Evolutionary conservation across 495 filamentous ascomycete genomes (phyloP).

Genomic region (Bacidia rubella): DNA sequence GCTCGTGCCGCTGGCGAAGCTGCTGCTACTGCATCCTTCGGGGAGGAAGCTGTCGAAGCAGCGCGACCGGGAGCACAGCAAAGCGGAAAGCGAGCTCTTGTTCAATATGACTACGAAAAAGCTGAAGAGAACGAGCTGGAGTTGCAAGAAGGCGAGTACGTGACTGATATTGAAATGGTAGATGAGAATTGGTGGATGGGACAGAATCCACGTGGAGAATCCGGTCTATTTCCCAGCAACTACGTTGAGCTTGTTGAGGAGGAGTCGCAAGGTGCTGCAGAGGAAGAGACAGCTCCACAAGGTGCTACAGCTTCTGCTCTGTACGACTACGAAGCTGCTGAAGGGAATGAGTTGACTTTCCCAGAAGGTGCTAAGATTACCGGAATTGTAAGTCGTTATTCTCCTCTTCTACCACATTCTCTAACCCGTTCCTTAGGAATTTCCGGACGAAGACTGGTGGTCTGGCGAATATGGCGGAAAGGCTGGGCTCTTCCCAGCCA

Average conservation of each 20-base stretch:
- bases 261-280: slow-evolving; percentile 22
- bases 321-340: slow-evolving; percentile 94
- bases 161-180: slow-evolving; percentile 96
- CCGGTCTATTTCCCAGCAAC: slow-evolving; percentile 87
- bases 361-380: slow-evolving; percentile 72
- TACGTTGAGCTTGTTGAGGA: slow-evolving; percentile 77
- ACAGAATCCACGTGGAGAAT: slow-evolving; percentile 64
- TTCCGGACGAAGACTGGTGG: slow-evolving; percentile 99
- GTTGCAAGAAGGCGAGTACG: slow-evolving; percentile 74
- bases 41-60: slow-evolving; percentile 22
- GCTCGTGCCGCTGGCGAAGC: slow-evolving; percentile 49
- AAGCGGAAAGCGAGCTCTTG: slow-evolving; percentile 54
- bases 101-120: slow-evolving; percentile 94
- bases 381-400: slow-evolving; percentile 38
- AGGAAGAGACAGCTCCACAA: slow-evolving; percentile 17
- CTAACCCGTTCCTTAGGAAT: slow-evolving; percentile 46
- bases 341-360: slow-evolving; percentile 94
- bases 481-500: slow-evolving; percentile 82
- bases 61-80: slow-evolving; percentile 16
- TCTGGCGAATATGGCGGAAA: slow-evolving; percentile 68
- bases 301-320: slow-evolving; percentile 65
- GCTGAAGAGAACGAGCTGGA: slow-evolving; percentile 94
- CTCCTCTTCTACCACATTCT: background rate
- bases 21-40: slow-evolving; percentile 28
- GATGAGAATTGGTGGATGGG: slow-evolving; percentile 98